A percentile compares a stretch with the other conserved stretches of the same genome.
Conservation (phyloP, 1,284 basidiomycete species). For the Ceraceosorus bombacis region DNA sequence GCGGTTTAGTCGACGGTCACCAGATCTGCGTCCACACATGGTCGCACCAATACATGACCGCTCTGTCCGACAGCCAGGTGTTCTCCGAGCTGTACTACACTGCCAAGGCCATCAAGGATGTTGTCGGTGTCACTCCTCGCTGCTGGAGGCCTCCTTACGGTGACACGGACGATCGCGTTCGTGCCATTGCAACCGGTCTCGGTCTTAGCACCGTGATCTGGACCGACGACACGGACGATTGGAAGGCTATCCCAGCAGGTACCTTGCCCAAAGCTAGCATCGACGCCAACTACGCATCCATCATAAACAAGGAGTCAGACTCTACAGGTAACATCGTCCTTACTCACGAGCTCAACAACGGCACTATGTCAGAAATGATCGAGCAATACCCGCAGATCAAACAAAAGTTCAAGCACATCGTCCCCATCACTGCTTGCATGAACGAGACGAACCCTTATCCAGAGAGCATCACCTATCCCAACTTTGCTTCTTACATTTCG, state of each 20-base stretch:
- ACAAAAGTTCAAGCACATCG: constrained; percentile 40
- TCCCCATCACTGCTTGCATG: constrained; percentile 43
- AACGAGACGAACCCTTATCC: constrained; percentile 50
- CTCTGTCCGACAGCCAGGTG: constrained; percentile 52
- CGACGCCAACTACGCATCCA: constrained; percentile 48
- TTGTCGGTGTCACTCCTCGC: constrained; percentile 53
- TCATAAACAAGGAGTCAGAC: constrained; percentile 15
- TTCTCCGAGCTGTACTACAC: constrained; percentile 58
- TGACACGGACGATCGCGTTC: constrained; percentile 55
- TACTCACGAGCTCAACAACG: constrained; percentile 43
- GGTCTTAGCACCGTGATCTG: constrained; percentile 54
- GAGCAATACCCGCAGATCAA: constrained; percentile 36
- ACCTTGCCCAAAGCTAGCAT: constrained; percentile 42
- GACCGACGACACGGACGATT: constrained; percentile 53
- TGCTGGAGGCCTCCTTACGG: constrained; percentile 51
- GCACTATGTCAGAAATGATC: constrained; percentile 41
- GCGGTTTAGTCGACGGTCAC: constrained; percentile 48
- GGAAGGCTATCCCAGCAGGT: constrained; percentile 45
- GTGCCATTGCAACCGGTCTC: constrained; percentile 52
- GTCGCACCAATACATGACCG: constrained; percentile 54
- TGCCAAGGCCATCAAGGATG: constrained; percentile 52
- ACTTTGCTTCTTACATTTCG: constrained; percentile 31
- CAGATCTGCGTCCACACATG: constrained; percentile 48
- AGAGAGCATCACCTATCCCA: constrained; percentile 50
- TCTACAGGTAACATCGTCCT: constrained; percentile 38